Conservation (phyloP, 2,329 filamentous ascomycete genomes). For the Aspergillus carbonarius region DNA sequence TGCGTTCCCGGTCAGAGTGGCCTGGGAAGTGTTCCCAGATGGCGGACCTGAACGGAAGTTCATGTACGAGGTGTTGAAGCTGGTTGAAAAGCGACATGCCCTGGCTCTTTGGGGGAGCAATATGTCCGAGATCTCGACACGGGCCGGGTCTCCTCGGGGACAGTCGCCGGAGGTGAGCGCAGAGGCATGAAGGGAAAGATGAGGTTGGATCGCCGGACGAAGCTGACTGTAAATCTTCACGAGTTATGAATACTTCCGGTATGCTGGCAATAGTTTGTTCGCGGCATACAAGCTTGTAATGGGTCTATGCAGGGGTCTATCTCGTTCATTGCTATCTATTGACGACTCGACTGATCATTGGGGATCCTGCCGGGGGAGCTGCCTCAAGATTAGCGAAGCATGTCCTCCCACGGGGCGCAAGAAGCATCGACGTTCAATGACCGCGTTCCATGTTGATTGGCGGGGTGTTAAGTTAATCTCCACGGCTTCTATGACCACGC, state of each 20-base stretch:
- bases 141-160: slow-evolving; percentile 23
- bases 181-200: not conserved
- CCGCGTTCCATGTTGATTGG: too few species aligned
- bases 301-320: not conserved
- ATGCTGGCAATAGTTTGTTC: not conserved
- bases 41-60: slow-evolving; percentile 33
- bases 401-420: too few species aligned
- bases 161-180: not conserved
- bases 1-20: slow-evolving; percentile 37
- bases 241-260: not conserved
- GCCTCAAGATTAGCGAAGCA: too few species aligned
- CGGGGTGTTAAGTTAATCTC: too few species aligned
- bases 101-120: slow-evolving; percentile 36
- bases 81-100: slow-evolving; percentile 37
- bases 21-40: slow-evolving; percentile 38
- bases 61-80: slow-evolving; percentile 32
- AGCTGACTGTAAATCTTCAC: not conserved
- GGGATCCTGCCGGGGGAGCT: too few species aligned
- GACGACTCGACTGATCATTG: not conserved
- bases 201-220: not conserved
- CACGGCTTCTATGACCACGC: too few species aligned
- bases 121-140: slow-evolving; percentile 36
- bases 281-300: not conserved
- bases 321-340: not conserved
- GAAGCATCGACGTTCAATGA: too few species aligned